Evolutionary conservation across 73 alveolate genomes (phyloP).

Genomic region (Stentor coeruleus): DNA sequence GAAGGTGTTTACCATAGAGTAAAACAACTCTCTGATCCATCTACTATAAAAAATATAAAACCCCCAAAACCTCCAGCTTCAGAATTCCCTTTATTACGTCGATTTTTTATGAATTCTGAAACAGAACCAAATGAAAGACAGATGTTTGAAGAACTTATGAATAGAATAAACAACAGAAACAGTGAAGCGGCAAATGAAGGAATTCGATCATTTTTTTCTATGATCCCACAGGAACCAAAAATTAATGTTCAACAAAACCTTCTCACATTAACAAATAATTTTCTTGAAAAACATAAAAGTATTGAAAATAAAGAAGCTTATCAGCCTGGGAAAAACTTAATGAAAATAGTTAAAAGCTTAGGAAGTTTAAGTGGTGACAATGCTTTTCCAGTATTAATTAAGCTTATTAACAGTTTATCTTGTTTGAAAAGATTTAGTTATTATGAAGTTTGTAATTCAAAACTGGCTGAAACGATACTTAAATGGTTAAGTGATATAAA

Average conservation of each 20-base stretch:
- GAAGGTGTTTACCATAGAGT: conserved; percentile 20
- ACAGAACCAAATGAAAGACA: background rate
- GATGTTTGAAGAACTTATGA: background rate
- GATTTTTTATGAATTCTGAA: background rate
- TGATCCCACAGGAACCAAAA: background rate
- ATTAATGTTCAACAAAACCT: background rate
- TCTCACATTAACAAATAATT: no score
- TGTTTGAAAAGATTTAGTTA: background rate
- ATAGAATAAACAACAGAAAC: background rate
- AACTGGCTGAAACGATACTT: background rate
- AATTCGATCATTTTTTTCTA: background rate
- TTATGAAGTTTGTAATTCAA: background rate
- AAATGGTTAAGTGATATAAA: background rate
- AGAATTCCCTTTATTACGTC: background rate
- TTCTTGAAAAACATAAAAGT: background rate
- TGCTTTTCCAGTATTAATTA: background rate
- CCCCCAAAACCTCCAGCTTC: background rate
- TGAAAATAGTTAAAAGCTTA: background rate
- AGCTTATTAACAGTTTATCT: background rate
- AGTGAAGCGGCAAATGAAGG: background rate
- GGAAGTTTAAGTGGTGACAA: background rate
- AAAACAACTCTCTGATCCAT: background rate
- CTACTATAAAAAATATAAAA: background rate
- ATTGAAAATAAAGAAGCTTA: background rate
- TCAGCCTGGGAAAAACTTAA: background rate